Percentiles rank a stretch among this genome's conserved stretches.
Evolutionary conservation across 2,329 filamentous ascomycete genomes (phyloP).

Genomic region (Penicillium brasilianum): DNA sequence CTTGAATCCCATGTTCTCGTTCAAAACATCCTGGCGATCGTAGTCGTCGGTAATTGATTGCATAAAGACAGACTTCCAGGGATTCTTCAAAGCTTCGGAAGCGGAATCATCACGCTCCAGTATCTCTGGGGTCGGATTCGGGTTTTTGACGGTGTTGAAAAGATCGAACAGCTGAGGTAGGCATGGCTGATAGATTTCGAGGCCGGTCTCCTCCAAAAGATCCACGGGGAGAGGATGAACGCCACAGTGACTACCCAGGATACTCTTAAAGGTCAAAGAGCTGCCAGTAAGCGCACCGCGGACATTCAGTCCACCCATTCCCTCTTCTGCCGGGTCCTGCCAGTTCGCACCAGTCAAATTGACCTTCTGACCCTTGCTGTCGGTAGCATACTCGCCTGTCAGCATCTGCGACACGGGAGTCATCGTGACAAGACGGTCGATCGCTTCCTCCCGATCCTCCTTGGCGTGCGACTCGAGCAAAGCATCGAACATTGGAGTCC

Average conservation of each 20-base stretch:
- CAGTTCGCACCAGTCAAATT: constrained; percentile 29
- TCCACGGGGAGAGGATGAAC: constrained; percentile 48
- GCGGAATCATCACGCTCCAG: not conserved
- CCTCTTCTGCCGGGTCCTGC: constrained; percentile 24
- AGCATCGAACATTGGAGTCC: constrained; percentile 40
- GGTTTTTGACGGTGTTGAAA: constrained; percentile 40
- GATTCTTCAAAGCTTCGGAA: constrained; percentile 24
- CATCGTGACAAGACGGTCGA: constrained; percentile 35
- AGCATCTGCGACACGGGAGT: constrained; percentile 42
- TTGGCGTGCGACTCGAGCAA: constrained; percentile 38
- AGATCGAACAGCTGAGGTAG: constrained; percentile 45
- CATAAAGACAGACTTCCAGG: constrained; percentile 45
- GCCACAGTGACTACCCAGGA: constrained; percentile 48
- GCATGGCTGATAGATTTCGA: constrained; percentile 49
- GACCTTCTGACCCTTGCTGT: constrained; percentile 35
- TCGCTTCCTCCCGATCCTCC: constrained; percentile 29
- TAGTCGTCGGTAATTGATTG: constrained; percentile 49
- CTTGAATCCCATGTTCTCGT: constrained; percentile 44
- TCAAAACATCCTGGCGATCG: constrained; percentile 43
- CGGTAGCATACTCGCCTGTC: constrained; percentile 43
- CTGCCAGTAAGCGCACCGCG: constrained; percentile 46
- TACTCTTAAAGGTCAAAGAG: constrained; percentile 47
- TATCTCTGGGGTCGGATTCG: not conserved
- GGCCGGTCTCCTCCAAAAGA: constrained; percentile 43
- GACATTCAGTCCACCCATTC: constrained; percentile 44